Evolutionary conservation across 768 basidiomycete species (phyloP).

Genomic region (Rhodotorula paludigena): DNA sequence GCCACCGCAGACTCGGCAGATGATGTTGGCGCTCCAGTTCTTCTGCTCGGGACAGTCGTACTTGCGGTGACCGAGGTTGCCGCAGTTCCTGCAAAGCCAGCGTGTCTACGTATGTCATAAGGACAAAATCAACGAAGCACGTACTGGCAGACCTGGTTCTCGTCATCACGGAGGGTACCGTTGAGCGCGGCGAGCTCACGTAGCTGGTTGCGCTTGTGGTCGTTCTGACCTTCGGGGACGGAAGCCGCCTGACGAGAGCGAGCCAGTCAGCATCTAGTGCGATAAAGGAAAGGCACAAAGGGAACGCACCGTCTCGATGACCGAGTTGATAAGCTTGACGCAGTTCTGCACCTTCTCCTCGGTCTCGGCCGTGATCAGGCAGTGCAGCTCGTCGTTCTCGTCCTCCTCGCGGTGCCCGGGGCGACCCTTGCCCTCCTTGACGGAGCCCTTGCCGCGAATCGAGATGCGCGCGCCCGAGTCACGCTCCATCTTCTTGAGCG

Average conservation of each 20-base stretch:
- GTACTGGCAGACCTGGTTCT: conserved; percentile 94
- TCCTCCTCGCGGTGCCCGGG: conserved; percentile 80
- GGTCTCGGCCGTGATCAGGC: conserved; percentile 85
- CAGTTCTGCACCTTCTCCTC: conserved; percentile 87
- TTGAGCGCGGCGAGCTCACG: conserved; percentile 95
- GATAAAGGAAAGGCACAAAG: neutral
- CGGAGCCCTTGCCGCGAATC: conserved; percentile 95
- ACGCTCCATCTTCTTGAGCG: conserved; percentile 98
- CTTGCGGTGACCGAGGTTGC: conserved; percentile 90
- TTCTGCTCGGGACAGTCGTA: conserved; percentile 98
- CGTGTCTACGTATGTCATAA: neutral
- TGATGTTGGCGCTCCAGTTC: conserved; percentile 98
- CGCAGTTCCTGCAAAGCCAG: conserved; percentile 58
- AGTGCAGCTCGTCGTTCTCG: conserved; percentile 97
- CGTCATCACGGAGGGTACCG: conserved; percentile 97
- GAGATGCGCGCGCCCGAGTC: conserved; percentile 98
- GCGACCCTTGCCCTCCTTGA: conserved; percentile 96
- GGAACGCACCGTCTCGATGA: conserved; percentile 85
- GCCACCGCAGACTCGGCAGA: conserved; percentile 96
- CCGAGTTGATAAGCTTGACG: conserved; percentile 91
- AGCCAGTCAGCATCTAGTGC: conserved; percentile 6
- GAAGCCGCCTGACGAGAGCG: conserved; percentile 76
- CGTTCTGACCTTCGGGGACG: conserved; percentile 97
- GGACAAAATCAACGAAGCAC: neutral
- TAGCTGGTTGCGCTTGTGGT: conserved; percentile 97